These are phyloP conservation scores for Quercus aquifolioides DNA, from an alignment of 306 rosid genomes.

Conservation along the genomic window DNA sequence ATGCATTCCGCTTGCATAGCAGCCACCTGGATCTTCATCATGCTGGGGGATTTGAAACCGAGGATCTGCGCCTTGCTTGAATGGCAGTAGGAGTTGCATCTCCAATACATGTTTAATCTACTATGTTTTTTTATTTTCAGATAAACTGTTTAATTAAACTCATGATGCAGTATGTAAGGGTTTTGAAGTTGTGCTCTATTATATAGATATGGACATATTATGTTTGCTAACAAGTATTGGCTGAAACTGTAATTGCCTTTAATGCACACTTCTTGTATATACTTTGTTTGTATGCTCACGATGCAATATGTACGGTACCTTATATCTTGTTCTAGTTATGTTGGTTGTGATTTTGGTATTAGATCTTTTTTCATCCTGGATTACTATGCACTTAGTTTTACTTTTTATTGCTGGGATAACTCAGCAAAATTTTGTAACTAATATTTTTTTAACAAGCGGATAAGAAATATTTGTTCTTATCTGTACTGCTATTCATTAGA, in stretches of 20 bases:
- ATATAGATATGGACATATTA: background rate
- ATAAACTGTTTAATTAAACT: background rate
- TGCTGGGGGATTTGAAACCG: conserved; percentile 21
- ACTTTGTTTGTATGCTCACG: background rate
- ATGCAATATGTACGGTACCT: background rate
- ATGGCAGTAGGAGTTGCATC: background rate
- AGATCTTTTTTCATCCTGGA: too few relatives aligned
- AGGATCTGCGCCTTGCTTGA: conserved; percentile 58
- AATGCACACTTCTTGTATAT: background rate
- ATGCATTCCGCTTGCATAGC: conserved; percentile 45
- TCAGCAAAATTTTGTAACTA: too few relatives aligned
- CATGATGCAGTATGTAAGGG: background rate
- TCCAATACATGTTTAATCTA: too few relatives aligned
- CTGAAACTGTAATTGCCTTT: too few relatives aligned
- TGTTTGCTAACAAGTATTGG: too few relatives aligned
- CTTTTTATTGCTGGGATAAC: too few relatives aligned
- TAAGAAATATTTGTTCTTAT: too few relatives aligned
- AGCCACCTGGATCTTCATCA: conserved; percentile 34
- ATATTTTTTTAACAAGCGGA: too few relatives aligned
- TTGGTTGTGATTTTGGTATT: too few relatives aligned
- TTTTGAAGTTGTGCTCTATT: background rate
- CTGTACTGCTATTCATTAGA: too few relatives aligned
- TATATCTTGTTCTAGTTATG: too few relatives aligned
- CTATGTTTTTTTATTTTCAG: background rate
- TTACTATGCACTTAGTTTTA: too few relatives aligned